phyloP scores from a whole-genome alignment of 306 rosid species.

The Rosa rugosa region DNA sequence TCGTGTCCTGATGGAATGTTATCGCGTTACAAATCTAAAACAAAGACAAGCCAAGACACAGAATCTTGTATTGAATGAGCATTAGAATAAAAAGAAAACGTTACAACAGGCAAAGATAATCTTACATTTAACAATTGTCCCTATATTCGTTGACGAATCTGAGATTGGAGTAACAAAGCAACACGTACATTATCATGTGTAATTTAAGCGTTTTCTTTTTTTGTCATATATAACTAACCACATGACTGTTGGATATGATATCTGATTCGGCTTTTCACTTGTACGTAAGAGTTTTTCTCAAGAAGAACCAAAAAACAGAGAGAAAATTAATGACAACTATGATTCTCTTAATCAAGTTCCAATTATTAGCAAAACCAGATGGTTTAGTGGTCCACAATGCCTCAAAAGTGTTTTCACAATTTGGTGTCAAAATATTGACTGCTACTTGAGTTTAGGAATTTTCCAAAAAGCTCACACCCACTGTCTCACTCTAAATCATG shows the following conservation, averaged over 20 bases:
- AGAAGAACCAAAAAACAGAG: too few species aligned
- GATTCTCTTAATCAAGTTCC: neutral
- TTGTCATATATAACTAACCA: too few species aligned
- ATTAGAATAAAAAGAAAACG: neutral
- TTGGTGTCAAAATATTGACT: neutral
- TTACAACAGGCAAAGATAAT: neutral
- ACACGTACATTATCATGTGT: neutral
- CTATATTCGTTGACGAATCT: neutral
- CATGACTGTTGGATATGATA: too few species aligned
- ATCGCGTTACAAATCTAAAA: neutral
- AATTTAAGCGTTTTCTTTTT: too few species aligned
- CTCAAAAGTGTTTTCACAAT: neutral
- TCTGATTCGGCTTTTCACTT: neutral
- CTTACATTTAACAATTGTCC: neutral
- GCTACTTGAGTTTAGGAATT: neutral
- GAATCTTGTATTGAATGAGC: too few species aligned
- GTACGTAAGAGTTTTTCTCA: neutral
- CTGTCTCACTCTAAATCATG: neutral
- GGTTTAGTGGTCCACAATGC: neutral
- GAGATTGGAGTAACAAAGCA: neutral
- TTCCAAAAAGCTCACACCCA: neutral
- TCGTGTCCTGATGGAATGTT: neutral
- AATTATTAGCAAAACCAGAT: neutral
- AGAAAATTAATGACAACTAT: neutral
- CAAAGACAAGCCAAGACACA: too few species aligned